Conservation (phyloP, 2,329 filamentous ascomycete genomes). For the Gyromitra esculenta region DNA sequence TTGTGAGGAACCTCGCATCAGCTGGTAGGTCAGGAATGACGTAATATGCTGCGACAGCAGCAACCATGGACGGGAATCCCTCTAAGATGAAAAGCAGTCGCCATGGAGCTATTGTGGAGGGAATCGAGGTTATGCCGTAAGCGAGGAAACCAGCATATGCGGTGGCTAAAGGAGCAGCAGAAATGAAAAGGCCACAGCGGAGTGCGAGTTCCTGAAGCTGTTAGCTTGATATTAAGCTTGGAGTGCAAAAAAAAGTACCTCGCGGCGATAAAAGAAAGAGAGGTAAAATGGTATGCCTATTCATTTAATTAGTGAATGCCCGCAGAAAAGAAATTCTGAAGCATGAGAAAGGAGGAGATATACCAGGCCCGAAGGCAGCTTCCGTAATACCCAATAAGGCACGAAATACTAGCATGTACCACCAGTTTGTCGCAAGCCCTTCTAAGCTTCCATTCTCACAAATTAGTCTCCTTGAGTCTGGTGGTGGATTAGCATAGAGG, state of each 20-base stretch:
- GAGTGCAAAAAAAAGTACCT: constrained; percentile 60
- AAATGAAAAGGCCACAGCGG: constrained; percentile 85
- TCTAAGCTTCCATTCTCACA: constrained; percentile 51
- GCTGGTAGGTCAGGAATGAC: constrained; percentile 66
- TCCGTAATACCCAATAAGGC: constrained; percentile 71
- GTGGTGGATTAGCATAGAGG: neutral
- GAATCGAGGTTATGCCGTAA: constrained; percentile 72
- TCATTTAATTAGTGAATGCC: constrained; percentile 39
- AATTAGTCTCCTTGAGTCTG: constrained; percentile 35
- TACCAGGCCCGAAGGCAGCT: constrained; percentile 67
- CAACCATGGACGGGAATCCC: constrained; percentile 69
- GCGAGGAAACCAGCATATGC: constrained; percentile 77
- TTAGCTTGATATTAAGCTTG: constrained; percentile 71
- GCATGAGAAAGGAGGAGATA: neutral
- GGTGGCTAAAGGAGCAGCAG: constrained; percentile 78
- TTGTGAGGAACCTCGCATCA: constrained; percentile 65
- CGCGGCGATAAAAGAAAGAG: constrained; percentile 71
- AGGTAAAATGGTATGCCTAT: constrained; percentile 71
- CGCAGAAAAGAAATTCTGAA: constrained; percentile 43
- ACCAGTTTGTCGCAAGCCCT: constrained; percentile 56
- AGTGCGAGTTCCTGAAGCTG: constrained; percentile 78
- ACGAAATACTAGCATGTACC: constrained; percentile 66
- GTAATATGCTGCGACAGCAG: constrained; percentile 68
- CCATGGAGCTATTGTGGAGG: constrained; percentile 70
- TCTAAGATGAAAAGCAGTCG: constrained; percentile 73